Evolutionary conservation across 2,329 filamentous ascomycete species (phyloP), one percentile per base, ranked within the genome.

Genomic region (Trichophyton rubrum): DNA sequence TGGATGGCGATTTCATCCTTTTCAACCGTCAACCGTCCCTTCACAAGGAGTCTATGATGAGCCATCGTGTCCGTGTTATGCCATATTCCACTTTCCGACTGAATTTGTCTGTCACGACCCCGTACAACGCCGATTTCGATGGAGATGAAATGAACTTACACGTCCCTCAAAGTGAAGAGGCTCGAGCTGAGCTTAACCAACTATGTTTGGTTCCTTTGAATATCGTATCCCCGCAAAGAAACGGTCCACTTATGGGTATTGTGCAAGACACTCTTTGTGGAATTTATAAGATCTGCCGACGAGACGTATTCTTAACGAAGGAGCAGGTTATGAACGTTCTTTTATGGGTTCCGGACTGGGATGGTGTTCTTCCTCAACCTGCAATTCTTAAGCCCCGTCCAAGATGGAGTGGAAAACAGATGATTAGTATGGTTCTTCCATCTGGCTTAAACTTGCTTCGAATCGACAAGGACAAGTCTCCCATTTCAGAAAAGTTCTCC

Each of bases 31-130:
- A 99, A 72, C 93, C 93, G 0, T 99, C 93, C 40, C 80, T 99
- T 69, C 93, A 99, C 81, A 99, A 99, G 76, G 93, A 99, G 73
- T 99, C 93, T 63, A 99, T 99, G 93, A 99, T 99, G 95, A 93
- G 90, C 74, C 93, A 99, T 76, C 86, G 90, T 68, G 93, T 99
- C 64, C 87, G 87, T 63, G 93, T 99, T 63, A 97, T 99, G 91
- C 93, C 93, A 2, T 99, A 96, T 74, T 99, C 93, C 4, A 99
- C 93, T 1, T 99, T 99, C 80, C 87, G 93, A 65, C 82, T 99
- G 55, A 99, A 99, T 70, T 76, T 99, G 67, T 99, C 93, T 0
- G 93, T 99, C 70, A 99, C 95, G 0, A 95, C 91, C 30, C 93
- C 93, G 0, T 99, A 99, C 80, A 99, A 99, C 78, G 93, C 93